Evolutionary conservation across 1,284 basidiomycete genomes (phyloP).

Genomic region (Heterobasidion annosum): DNA sequence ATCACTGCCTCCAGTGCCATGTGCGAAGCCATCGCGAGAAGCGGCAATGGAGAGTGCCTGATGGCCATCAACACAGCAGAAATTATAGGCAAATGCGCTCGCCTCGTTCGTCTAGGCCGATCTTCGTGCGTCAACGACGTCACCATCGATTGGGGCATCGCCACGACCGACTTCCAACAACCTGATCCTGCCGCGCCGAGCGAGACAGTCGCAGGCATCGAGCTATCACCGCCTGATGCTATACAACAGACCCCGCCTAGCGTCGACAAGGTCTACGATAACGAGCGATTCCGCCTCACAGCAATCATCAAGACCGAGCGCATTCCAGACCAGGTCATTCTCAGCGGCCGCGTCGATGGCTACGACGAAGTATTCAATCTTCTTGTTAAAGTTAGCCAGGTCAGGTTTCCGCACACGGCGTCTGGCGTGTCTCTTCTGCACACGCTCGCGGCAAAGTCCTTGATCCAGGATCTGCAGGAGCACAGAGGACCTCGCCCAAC

Average conservation of each 20-base stretch:
- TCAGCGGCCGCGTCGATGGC: slow-evolving; percentile 28
- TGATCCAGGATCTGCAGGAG: slow-evolving; percentile 38
- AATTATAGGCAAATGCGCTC: slow-evolving; percentile 38
- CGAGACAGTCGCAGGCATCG: too few species aligned
- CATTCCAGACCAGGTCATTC: slow-evolving; percentile 28
- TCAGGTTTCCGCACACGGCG: not conserved
- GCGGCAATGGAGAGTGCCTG: slow-evolving; percentile 38
- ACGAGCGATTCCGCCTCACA: slow-evolving; percentile 35
- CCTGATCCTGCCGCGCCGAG: slow-evolving; percentile 5
- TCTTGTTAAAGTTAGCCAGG: slow-evolving; percentile 24
- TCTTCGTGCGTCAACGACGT: slow-evolving; percentile 34
- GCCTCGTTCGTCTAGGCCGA: slow-evolving; percentile 38
- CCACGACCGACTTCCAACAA: not conserved
- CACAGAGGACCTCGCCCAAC: slow-evolving; percentile 3
- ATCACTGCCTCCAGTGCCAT: slow-evolving; percentile 34
- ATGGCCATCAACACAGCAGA: slow-evolving; percentile 34
- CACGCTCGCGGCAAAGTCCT: slow-evolving; percentile 39
- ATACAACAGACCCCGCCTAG: slow-evolving; percentile 35
- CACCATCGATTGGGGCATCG: slow-evolving; percentile 38
- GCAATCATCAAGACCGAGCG: slow-evolving; percentile 25
- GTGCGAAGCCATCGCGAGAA: slow-evolving; percentile 39
- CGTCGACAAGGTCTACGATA: slow-evolving; percentile 33
- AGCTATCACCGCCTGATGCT: slow-evolving; percentile 14
- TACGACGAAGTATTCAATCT: slow-evolving; percentile 21
- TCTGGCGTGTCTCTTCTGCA: slow-evolving; percentile 31